These are phyloP conservation scores for Corchorus capsularis DNA, from an alignment of 345 rosid species.

Conservation along the genomic window DNA sequence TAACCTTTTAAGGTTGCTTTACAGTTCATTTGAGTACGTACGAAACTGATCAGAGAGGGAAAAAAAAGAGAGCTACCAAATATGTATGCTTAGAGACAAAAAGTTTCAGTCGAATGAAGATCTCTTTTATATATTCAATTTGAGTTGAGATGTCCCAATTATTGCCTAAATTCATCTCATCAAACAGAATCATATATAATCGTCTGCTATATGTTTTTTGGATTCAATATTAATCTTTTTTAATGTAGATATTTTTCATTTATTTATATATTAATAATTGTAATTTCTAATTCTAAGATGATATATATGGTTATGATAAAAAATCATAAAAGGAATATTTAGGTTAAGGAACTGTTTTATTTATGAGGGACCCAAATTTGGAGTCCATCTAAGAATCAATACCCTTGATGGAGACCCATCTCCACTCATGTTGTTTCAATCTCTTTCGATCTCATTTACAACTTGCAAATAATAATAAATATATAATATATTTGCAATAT, in stretches of 20 bases:
- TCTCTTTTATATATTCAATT: not conserved
- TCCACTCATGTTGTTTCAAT: constrained; percentile 13
- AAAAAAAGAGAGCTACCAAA: not conserved
- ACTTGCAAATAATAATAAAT: not conserved
- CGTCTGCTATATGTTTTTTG: not conserved
- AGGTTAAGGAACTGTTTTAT: not conserved
- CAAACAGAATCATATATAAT: constrained; percentile 16
- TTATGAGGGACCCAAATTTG: constrained; percentile 7
- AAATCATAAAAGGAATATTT: not conserved
- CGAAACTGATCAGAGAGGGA: not conserved
- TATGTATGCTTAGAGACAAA: constrained; percentile 15
- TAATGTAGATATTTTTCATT: too few relatives aligned
- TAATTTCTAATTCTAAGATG: too few relatives aligned
- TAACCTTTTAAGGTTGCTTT: not conserved
- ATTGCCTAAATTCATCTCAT: not conserved
- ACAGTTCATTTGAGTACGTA: constrained; percentile 19
- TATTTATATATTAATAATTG: too few relatives aligned
- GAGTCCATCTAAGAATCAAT: constrained; percentile 5
- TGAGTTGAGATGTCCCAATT: not conserved
- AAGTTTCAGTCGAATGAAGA: not conserved
- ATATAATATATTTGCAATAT: too few relatives aligned
- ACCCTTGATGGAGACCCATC: constrained; percentile 20
- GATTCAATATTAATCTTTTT: not conserved
- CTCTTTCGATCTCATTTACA: not conserved
- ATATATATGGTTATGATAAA: not conserved